phyloP scores from a whole-genome alignment of 2,329 filamentous ascomycete genomes.

The Fusarium napiforme region DNA sequence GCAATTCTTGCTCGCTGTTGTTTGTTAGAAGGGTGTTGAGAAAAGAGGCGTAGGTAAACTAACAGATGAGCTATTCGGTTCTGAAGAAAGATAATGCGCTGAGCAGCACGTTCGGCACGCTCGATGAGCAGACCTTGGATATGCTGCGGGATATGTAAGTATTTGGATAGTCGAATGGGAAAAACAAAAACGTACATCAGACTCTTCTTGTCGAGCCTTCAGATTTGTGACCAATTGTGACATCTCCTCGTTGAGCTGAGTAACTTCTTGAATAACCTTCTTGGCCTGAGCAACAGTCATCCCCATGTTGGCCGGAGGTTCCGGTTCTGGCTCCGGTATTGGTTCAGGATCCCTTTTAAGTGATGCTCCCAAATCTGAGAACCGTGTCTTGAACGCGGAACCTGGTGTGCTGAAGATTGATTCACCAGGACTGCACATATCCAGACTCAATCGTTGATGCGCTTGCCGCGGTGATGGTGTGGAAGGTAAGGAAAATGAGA shows the following conservation, averaged over 20 bases:
- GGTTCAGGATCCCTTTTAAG: slow-evolving; percentile 46
- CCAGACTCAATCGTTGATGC: slow-evolving; percentile 38
- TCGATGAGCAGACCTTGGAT: slow-evolving; percentile 70
- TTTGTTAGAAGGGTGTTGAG: slow-evolving; percentile 12
- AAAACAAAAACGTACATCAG: slow-evolving; percentile 58
- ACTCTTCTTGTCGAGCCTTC: slow-evolving; percentile 67
- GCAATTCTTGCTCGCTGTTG: slow-evolving; percentile 64
- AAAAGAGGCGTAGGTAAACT: slow-evolving; percentile 29
- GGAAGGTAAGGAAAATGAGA: slow-evolving; percentile 36
- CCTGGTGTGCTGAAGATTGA: slow-evolving; percentile 51
- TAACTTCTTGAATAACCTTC: slow-evolving; percentile 51
- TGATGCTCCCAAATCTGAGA: slow-evolving; percentile 54
- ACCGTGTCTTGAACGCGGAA: slow-evolving; percentile 52
- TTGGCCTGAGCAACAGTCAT: slow-evolving; percentile 52
- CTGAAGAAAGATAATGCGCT: slow-evolving; percentile 70
- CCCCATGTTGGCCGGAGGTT: slow-evolving; percentile 45
- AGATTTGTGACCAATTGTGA: slow-evolving; percentile 62
- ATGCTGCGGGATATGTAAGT: slow-evolving; percentile 55
- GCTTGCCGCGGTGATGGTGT: slow-evolving; percentile 34
- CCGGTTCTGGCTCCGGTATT: slow-evolving; percentile 42
- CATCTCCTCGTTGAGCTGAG: slow-evolving; percentile 61
- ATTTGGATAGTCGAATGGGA: slow-evolving; percentile 32
- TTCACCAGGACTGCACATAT: slow-evolving; percentile 44
- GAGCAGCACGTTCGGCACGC: slow-evolving; percentile 66
- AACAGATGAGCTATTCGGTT: slow-evolving; percentile 68